phyloP scores from a whole-genome alignment of 2,329 filamentous ascomycete species.

The Thielaviopsis euricoi region DNA sequence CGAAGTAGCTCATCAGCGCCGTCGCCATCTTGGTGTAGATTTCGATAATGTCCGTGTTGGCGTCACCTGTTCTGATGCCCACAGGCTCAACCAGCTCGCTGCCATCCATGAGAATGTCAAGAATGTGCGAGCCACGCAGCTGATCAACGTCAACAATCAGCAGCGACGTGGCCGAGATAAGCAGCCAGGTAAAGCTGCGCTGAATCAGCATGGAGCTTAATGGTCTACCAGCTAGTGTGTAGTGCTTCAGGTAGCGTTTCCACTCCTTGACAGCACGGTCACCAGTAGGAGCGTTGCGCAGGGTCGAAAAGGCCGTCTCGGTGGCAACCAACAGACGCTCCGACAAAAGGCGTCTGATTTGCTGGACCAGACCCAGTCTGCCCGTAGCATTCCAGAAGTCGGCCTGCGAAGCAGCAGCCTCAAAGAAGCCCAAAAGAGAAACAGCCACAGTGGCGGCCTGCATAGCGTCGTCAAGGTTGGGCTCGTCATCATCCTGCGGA shows the following conservation, averaged over 20 bases:
- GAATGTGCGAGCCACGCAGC: conserved; percentile 44
- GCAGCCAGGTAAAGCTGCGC: conserved; percentile 70
- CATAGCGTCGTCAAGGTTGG: conserved; percentile 48
- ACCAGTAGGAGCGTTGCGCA: conserved; percentile 58
- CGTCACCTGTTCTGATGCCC: conserved; percentile 17
- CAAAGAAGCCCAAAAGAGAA: conserved; percentile 78
- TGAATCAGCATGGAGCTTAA: conserved; percentile 84
- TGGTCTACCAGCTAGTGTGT: conserved; percentile 62
- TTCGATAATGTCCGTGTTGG: conserved; percentile 41
- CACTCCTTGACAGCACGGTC: conserved; percentile 61
- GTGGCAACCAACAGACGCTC: conserved; percentile 73
- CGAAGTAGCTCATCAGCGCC: conserved; percentile 72
- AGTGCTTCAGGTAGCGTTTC: conserved; percentile 73
- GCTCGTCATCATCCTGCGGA: conserved; percentile 36
- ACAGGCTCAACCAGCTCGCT: conserved; percentile 19
- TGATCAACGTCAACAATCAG: conserved; percentile 47
- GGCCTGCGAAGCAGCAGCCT: conserved; percentile 61
- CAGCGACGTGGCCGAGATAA: conserved; percentile 63
- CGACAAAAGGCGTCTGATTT: conserved; percentile 57
- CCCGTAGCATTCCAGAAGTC: conserved; percentile 69
- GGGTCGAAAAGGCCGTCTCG: conserved; percentile 78
- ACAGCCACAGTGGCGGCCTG: conserved; percentile 61
- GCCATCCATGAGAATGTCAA: conserved; percentile 56
- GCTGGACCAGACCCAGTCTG: conserved; percentile 54
- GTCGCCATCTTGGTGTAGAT: conserved; percentile 55